phyloP scores from a whole-genome alignment of 306 rosid genomes.

The Gastrolobium bilobum region DNA sequence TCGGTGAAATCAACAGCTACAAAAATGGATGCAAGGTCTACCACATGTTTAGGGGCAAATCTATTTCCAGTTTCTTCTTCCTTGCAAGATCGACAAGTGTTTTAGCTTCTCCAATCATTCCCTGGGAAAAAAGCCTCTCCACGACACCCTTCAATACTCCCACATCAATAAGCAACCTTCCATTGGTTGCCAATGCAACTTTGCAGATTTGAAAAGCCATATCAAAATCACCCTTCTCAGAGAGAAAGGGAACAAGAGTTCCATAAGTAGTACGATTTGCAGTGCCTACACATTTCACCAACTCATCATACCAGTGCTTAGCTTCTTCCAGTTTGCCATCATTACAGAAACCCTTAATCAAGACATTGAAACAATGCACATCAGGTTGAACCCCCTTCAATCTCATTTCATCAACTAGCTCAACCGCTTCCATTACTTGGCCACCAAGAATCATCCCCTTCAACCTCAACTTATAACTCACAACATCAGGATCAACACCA shows the following conservation, averaged over 20 bases:
- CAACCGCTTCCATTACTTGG: slow-evolving; percentile 40
- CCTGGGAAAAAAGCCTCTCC: slow-evolving; percentile 14
- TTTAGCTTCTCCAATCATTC: slow-evolving; percentile 51
- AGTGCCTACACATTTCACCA: slow-evolving; percentile 20
- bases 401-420: slow-evolving; percentile 55
- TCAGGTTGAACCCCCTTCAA: slow-evolving; percentile 52
- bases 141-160: slow-evolving; percentile 6
- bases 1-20: neutral
- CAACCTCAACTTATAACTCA: slow-evolving; percentile 53
- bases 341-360: slow-evolving; percentile 50
- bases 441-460: slow-evolving; percentile 46
- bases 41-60: neutral
- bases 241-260: slow-evolving; percentile 51
- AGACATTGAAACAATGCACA: slow-evolving; percentile 42
- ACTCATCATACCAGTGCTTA: slow-evolving; percentile 54
- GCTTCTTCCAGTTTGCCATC: slow-evolving; percentile 58
- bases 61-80: slow-evolving; percentile 41
- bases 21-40: neutral
- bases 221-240: slow-evolving; percentile 51
- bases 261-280: slow-evolving; percentile 42
- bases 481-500: slow-evolving; percentile 41
- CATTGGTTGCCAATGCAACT: slow-evolving; percentile 34
- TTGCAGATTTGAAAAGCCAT: slow-evolving; percentile 53
- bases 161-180: slow-evolving; percentile 44
- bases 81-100: slow-evolving; percentile 48